Base-by-base conservation (phyloP, 768 basidiomycete species). In the Collybiopsis confluens region DNA sequence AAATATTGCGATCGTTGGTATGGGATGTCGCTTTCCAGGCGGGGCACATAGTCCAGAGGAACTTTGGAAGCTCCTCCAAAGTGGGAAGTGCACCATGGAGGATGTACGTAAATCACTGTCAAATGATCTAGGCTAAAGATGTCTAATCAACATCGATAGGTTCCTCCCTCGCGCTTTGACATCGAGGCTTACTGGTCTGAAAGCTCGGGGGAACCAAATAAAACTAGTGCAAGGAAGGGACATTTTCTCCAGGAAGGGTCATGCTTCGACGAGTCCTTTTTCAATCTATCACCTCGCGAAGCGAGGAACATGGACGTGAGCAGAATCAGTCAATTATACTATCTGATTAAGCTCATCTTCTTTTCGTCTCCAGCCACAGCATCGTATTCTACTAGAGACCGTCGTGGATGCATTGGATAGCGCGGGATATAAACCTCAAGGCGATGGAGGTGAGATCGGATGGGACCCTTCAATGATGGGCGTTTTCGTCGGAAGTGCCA, bases 181-280 rank as follows among this genome's bases (percentile, higher is more conserved):
- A 43, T 53, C 27, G 52, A 42, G 30, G 42, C 28, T 36, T 53
- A 53, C 41, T 53, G 27, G 41, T 43, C 40, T 4, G 41, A 45
- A 9, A 27, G 33, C 23, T 21, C 26, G 15, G 52, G 38, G 33
- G 41, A 18, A 18, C 28, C 41, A n/a, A 53, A 53, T 26, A 53
- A 20, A 26, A 53, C 44, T 40, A 73, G 64, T 54, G 78, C 68
- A 23, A 69, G 69, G 37, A 70, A 69, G 38, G 87, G 86, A 7
- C 85, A 86, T 57, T 63, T 81, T 3, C 83, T 80, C 9, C 75
- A 76, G 3, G 88, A 87, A 64, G 52, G 41, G 16, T 11, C 23
- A 8, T 44, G 33, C 16, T 53, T 53, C 21, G 52, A 53, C 23
- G 52, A 53, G 24, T 18, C 20, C 15, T 53, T 53, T 23, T 53